Evolutionary conservation across 2,329 filamentous ascomycete species (phyloP).

Genomic region (Alternaria sp.): DNA sequence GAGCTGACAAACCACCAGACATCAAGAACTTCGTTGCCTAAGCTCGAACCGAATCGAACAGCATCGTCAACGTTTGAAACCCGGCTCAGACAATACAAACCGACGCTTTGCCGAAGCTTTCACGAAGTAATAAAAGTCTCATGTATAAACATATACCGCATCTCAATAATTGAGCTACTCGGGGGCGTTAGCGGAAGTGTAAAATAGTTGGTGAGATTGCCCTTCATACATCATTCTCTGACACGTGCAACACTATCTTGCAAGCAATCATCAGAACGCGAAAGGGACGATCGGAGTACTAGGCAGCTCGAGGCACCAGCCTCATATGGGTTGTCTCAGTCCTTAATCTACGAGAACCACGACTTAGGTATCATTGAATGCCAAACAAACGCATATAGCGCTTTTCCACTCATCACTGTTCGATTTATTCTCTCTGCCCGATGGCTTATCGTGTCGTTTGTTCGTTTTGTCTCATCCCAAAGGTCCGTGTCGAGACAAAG

Average conservation of each 20-base stretch:
- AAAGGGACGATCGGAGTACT: background rate
- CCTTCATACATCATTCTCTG: background rate
- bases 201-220: slow-evolving; percentile 27
- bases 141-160: slow-evolving; percentile 30
- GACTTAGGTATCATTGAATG: slow-evolving; percentile 15
- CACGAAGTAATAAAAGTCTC: background rate
- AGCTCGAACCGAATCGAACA: background rate
- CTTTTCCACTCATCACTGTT: slow-evolving; percentile 28
- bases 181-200: slow-evolving; percentile 31
- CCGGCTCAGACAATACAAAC: background rate
- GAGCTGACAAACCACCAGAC: slow-evolving; percentile 55
- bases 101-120: slow-evolving; percentile 1
- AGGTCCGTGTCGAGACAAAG: slow-evolving; percentile 12
- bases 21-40: slow-evolving; percentile 83
- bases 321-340: background rate
- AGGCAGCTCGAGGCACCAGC: background rate
- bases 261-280: background rate
- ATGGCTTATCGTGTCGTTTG: background rate
- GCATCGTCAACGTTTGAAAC: background rate
- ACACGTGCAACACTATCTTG: background rate
- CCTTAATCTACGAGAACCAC: slow-evolving; percentile 3
- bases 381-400: slow-evolving; percentile 20
- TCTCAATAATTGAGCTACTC: slow-evolving; percentile 13
- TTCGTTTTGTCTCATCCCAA: background rate
- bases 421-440: background rate